Base-by-base conservation (phyloP, 805 yeast genomes). In the Kodamaea restingae region DNA sequence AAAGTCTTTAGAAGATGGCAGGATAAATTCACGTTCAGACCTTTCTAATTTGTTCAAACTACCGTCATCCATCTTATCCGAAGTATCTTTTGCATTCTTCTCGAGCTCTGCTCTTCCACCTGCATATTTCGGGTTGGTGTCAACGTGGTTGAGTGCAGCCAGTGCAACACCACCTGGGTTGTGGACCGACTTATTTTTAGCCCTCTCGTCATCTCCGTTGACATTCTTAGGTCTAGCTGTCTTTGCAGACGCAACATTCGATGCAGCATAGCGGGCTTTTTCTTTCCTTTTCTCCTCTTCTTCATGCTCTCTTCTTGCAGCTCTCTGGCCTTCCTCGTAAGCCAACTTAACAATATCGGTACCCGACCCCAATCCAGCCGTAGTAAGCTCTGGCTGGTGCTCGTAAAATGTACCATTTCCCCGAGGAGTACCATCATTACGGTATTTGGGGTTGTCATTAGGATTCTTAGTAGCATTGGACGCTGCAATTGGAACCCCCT, bases 131-230 rank as follows among this genome's bases (percentile, higher is more conserved):
- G 32, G 32, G 12, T 30, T 30, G 21, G 20, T 17, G 14, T 33
- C 28, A 15, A 4, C 9, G 18, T 33, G 27, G 15, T 33, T 46
- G 4, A 48, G 37, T 7, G 58, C 63, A 15, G 54, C 36, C 15
- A 28, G 31, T 14, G 28, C 40, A 29, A 62, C 42, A 12, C 65
- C 69, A 3, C 40, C 51, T 7, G 44, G 21, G 39, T 63, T 64
- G 49, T 36, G 60, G 7, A 24, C 15, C 3, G 67, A 62, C 50
- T 56, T 63, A 50, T 64, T 63, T 40, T 51, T 40, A 18, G 38
- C 24, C 44, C 61, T 65, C 35, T 51, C 56, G 20, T 50, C 45
- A 7, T 40, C 34, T 61, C 56, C 27, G 44, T 20, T 5, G 51
- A 31, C 32, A 41, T 36, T 35, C 2, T 21, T 15, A 8, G 21